Evolutionary conservation across 371 early-diverging fungal genomes (phyloP).

Genomic region (Phascolomyces articulosus): DNA sequence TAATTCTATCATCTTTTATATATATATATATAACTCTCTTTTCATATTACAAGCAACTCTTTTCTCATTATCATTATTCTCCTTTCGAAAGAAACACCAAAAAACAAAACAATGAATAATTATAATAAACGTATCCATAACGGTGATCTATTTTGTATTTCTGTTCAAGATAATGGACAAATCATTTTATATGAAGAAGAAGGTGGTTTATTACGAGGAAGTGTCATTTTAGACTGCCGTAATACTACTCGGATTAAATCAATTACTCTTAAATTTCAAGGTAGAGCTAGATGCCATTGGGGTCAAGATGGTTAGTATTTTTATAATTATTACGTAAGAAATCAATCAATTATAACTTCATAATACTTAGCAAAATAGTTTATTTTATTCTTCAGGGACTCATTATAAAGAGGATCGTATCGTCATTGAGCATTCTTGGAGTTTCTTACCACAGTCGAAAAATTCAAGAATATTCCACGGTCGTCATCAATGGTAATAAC

Average conservation of each 20-base stretch:
- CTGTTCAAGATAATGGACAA: conserved; percentile 27
- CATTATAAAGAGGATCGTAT: conserved; percentile 18
- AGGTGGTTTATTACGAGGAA: conserved; percentile 42
- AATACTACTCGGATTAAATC: conserved; percentile 40
- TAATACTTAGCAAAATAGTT: no score
- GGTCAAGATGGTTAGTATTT: conserved; percentile 43
- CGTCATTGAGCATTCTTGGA: conserved; percentile 23
- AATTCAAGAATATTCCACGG: conserved; percentile 20
- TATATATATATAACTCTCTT: no score
- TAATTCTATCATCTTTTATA: neutral
- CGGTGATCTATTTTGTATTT: conserved; percentile 3
- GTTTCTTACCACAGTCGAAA: conserved; percentile 30
- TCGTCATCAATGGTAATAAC: conserved; percentile 31
- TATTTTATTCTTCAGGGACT: conserved; percentile 25
- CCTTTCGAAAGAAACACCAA: no score
- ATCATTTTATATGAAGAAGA: conserved; percentile 32
- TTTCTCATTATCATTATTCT: no score
- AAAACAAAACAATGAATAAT: conserved; percentile 1
- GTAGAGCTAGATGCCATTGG: conserved; percentile 44
- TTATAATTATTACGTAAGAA: neutral
- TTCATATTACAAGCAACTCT: no score
- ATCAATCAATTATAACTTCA: conserved; percentile 5
- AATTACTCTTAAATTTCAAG: conserved; percentile 40
- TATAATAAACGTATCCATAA: neutral
- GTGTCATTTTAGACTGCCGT: conserved; percentile 37